Percentiles rank a stretch among this genome's conserved stretches.
Evolutionary conservation across 83 land plant species (phyloP).

Genomic region (Larix sibirica): DNA sequence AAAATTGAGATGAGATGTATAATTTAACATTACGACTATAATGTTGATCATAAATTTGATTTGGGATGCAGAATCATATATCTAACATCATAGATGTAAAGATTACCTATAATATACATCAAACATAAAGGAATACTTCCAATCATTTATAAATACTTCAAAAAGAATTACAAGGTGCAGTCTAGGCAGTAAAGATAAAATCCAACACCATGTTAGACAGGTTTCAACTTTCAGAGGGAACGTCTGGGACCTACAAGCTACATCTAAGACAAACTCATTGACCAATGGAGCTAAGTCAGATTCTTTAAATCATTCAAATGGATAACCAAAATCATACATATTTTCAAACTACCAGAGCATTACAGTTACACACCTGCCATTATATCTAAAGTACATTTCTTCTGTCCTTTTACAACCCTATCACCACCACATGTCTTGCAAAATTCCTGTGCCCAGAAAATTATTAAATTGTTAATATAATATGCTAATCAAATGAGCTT

Average conservation of each 20-base stretch:
- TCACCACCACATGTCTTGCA: slow-evolving; percentile 67
- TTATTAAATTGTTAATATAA: neutral
- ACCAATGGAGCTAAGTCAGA: neutral
- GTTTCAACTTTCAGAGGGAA: neutral
- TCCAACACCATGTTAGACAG: neutral
- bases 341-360: neutral
- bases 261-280: neutral
- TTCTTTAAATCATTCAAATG: neutral
- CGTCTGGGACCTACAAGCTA: neutral
- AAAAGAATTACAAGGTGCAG: neutral
- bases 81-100: neutral
- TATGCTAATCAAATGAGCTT: neutral
- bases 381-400: slow-evolving; percentile 55
- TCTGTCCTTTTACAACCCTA: slow-evolving; percentile 41
- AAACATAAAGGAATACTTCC: neutral
- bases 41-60: neutral
- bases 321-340: neutral
- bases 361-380: slow-evolving; percentile 48
- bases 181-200: neutral
- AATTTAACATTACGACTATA: neutral
- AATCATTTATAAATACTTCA: neutral
- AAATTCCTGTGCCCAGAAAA: slow-evolving; percentile 26
- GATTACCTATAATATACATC: neutral
- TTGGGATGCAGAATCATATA: neutral
- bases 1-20: neutral